Percentiles rank a stretch among this genome's conserved stretches.
These are phyloP conservation scores for Eugenia klotzschiana DNA, from an alignment of 441 rosid genomes.

Conservation along the genomic window DNA sequence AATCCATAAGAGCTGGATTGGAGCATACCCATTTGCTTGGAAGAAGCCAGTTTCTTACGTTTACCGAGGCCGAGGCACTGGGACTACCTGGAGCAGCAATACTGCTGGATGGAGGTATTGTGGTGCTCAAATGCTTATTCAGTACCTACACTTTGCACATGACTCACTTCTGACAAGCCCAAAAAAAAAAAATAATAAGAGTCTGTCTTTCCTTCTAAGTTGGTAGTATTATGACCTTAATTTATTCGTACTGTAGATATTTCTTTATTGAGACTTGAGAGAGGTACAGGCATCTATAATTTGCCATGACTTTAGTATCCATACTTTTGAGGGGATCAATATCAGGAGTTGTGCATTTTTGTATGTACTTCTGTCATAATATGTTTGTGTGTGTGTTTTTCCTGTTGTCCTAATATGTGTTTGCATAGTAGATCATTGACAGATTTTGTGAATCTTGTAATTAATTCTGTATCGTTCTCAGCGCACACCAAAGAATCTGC, in stretches of 20 bases:
- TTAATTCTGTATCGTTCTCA: conserved; percentile 8
- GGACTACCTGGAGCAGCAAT: conserved; percentile 50
- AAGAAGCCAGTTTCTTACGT: conserved; percentile 64
- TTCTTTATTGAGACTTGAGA: not conserved
- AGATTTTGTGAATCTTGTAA: not conserved
- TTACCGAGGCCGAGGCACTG: conserved; percentile 42
- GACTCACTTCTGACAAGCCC: not conserved
- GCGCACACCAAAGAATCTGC: conserved; percentile 91
- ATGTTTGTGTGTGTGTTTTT: not conserved
- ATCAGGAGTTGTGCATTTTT: not conserved
- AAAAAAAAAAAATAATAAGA: not conserved
- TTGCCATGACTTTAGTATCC: not conserved
- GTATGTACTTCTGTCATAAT: not conserved
- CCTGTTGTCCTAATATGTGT: not conserved
- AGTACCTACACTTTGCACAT: not conserved
- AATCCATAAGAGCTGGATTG: conserved; percentile 54
- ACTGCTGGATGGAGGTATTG: conserved; percentile 76
- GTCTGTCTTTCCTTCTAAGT: not conserved
- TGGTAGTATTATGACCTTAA: not conserved
- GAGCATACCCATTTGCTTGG: conserved; percentile 64
- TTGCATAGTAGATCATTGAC: not conserved
- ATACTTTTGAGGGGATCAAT: not conserved
- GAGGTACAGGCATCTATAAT: not conserved
- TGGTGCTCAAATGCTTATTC: not conserved
- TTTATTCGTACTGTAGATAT: not conserved